Evolutionary conservation across 2,329 filamentous ascomycete genomes (phyloP).

Genomic region (Decorospora gaudefroyi): DNA sequence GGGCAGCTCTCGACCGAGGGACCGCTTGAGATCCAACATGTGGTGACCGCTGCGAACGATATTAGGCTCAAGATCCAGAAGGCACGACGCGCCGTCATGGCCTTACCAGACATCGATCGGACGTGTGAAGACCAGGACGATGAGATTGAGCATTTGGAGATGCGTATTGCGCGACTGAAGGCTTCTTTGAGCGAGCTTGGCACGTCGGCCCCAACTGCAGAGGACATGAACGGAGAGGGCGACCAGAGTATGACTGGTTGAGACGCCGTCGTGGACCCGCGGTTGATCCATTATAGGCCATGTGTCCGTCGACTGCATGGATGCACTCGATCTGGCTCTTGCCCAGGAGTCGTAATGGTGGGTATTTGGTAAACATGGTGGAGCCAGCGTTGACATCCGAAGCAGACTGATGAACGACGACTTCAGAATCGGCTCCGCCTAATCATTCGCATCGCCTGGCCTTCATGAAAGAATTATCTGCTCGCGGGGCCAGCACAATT

Average conservation of each 20-base stretch:
- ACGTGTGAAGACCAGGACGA: conserved; percentile 69
- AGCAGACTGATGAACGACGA: not conserved
- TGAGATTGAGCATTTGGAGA: conserved; percentile 70
- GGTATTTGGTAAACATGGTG: not conserved
- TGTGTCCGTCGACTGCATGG: conserved; percentile 37
- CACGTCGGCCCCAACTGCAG: conserved; percentile 24
- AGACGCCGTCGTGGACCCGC: conserved; percentile 28
- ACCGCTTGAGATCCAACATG: conserved; percentile 70
- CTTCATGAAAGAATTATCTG: not conserved
- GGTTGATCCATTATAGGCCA: conserved; percentile 38
- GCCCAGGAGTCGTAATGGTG: conserved; percentile 18
- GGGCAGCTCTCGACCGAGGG: conserved; percentile 35
- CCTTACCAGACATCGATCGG: conserved; percentile 71
- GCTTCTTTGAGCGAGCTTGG: conserved; percentile 41
- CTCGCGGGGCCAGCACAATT: too few relatives aligned
- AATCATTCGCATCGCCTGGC: not conserved
- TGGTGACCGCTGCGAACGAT: conserved; percentile 75
- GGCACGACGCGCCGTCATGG: conserved; percentile 68
- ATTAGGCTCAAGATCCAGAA: conserved; percentile 84
- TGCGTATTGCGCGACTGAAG: conserved; percentile 65
- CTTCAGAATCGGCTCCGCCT: not conserved
- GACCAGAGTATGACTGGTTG: conserved; percentile 48
- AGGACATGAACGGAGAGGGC: conserved; percentile 26
- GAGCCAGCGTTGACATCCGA: conserved; percentile 3
- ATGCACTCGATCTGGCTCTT: conserved; percentile 34